Evolutionary conservation across 495 filamentous ascomycete species (phyloP), one percentile per base, ranked within the genome.

Genomic region (Xylaria intraflava): DNA sequence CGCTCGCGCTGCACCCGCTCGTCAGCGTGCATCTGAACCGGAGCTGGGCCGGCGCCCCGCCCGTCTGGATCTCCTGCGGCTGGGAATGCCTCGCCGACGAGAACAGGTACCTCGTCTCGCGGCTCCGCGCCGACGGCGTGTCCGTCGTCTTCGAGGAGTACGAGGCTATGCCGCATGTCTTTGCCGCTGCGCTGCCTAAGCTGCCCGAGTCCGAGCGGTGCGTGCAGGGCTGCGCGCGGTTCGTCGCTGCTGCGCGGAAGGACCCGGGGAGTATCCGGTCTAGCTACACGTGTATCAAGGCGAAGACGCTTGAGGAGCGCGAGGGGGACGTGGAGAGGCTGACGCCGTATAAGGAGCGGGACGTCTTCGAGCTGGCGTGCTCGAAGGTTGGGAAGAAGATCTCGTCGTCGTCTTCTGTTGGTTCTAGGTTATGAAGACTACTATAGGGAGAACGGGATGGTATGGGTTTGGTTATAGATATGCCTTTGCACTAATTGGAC

Each of bases 161-260:
- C 59, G 87, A 92, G 66, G 85, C 83, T 1, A 94, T 95, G 89
- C 90, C 91, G 40, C 92, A 97, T 63, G 88, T 85, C 53, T 95
- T 94, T 64, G 83, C 76, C 0, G 59, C 84, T 56, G 44, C 94
- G 0, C 68, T 95, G 51, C 66, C 73, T n/a, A 63, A 60, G n/a
- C 59, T 79, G 1, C 48, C 68, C 0, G 78, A 72, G 6, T 61
- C 75, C 1, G 69, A 67, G 50, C 66, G 72, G 41, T 86, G 81
- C 59, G 77, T 84, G 41, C 66, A 78, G 8, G 66, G 76, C 17
- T 78, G 82, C 70, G 72, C 78, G 0, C 69, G 64, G 27, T 95
- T 93, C 60, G 69, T 82, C 0, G 68, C 67, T 16, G 56, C 57
- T 23, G 67, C 70, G 30, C 72, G 79, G 4, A 70, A 72, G 31